These are phyloP conservation scores for Exophiala aquamarina DNA, from an alignment of 2,329 filamentous ascomycete genomes.

Conservation along the genomic window DNA sequence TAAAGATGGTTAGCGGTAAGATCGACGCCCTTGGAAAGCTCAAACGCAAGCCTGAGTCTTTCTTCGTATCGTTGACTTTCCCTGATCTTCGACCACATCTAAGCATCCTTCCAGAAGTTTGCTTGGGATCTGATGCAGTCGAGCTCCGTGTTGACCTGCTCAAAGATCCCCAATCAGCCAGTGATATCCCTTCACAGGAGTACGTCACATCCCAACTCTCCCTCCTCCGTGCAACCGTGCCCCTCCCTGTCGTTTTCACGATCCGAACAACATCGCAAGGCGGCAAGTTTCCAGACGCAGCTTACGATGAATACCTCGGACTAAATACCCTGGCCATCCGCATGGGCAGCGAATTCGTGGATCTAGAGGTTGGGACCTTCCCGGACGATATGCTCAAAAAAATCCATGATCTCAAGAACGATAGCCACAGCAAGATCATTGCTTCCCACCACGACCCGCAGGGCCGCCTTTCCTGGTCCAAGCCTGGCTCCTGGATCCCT, in stretches of 20 bases:
- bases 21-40: constrained; percentile 55
- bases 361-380: constrained; percentile 80
- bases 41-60: constrained; percentile 69
- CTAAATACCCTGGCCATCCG: constrained; percentile 78
- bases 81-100: constrained; percentile 67
- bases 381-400: constrained; percentile 71
- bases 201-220: constrained; percentile 82
- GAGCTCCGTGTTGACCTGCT: constrained; percentile 92
- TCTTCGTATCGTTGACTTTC: constrained; percentile 89
- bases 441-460: constrained; percentile 91
- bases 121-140: constrained; percentile 86
- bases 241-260: constrained; percentile 87
- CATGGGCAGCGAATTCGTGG: constrained; percentile 87
- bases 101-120: constrained; percentile 67
- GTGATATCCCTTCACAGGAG: constrained; percentile 64
- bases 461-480: constrained; percentile 75
- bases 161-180: constrained; percentile 63
- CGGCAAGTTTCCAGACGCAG: constrained; percentile 79
- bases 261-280: constrained; percentile 83
- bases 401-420: constrained; percentile 59
- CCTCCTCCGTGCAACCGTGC: constrained; percentile 68
- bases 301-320: constrained; percentile 66
- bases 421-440: constrained; percentile 78
- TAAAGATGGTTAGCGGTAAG: constrained; percentile 67
- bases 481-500: constrained; percentile 84